Evolutionary conservation across 2,329 filamentous ascomycete genomes (phyloP).

Genomic region (Hypoxylon sp.): DNA sequence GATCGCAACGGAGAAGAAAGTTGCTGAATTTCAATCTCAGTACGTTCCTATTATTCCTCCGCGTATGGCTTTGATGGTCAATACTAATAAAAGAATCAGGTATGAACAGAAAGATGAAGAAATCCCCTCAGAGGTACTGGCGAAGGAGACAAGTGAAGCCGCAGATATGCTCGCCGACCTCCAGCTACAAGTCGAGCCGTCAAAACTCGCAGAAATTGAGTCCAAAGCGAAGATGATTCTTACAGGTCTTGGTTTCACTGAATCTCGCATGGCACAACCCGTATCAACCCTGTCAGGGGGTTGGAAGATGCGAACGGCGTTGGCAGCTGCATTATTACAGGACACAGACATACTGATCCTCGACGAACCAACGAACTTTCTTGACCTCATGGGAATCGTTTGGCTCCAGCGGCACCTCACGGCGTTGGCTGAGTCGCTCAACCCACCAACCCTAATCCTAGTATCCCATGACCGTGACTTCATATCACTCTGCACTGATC

Average conservation of each 20-base stretch:
- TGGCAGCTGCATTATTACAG: slow-evolving; percentile 77
- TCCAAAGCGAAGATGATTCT: slow-evolving; percentile 76
- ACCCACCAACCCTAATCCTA: slow-evolving; percentile 77
- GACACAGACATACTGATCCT: slow-evolving; percentile 83
- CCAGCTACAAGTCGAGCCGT: slow-evolving; percentile 76
- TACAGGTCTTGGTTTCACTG: slow-evolving; percentile 78
- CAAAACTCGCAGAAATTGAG: slow-evolving; percentile 75
- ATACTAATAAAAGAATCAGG: slow-evolving; percentile 49
- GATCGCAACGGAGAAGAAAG: slow-evolving; percentile 75
- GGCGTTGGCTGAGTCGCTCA: slow-evolving; percentile 65
- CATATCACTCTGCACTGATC: slow-evolving; percentile 81
- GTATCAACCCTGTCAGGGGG: slow-evolving; percentile 81
- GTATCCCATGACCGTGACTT: slow-evolving; percentile 91
- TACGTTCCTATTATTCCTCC: slow-evolving; percentile 54
- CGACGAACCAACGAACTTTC: slow-evolving; percentile 90
- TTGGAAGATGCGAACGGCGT: slow-evolving; percentile 78
- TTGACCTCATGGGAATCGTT: slow-evolving; percentile 85
- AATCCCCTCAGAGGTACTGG: slow-evolving; percentile 69
- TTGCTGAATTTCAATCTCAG: slow-evolving; percentile 70
- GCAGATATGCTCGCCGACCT: slow-evolving; percentile 78
- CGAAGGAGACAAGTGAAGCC: slow-evolving; percentile 77
- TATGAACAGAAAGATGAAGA: slow-evolving; percentile 67
- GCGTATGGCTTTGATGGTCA: background rate
- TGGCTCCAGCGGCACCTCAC: slow-evolving; percentile 85
- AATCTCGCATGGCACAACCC: slow-evolving; percentile 70